Conservation (phyloP, 2,329 filamentous ascomycete species). For the Aspergillus udagawae region DNA sequence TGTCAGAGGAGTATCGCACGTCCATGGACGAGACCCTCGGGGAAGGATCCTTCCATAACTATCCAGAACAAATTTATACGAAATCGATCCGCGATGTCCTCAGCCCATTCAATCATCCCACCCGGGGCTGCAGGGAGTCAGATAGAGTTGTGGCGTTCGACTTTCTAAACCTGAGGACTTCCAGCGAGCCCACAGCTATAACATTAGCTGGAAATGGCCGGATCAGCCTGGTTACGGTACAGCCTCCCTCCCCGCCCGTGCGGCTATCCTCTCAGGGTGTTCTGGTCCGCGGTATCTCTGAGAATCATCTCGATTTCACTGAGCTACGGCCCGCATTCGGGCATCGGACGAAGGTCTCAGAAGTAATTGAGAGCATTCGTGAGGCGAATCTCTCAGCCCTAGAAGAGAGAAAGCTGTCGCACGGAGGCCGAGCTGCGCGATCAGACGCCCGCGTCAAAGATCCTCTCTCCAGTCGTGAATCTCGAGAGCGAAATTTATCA, state of each 20-base stretch:
- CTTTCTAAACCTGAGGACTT: conserved; percentile 49
- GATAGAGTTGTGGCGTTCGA: conserved; percentile 57
- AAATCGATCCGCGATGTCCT: conserved; percentile 44
- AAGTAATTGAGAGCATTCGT: conserved; percentile 27
- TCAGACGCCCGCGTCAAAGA: conserved; percentile 7
- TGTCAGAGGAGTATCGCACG: conserved; percentile 35
- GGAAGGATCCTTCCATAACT: conserved; percentile 36
- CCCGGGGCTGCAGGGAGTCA: conserved; percentile 42
- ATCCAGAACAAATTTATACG: conserved; percentile 44
- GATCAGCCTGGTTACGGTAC: conserved; percentile 48
- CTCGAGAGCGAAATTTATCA: conserved; percentile 32
- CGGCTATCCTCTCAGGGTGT: conserved; percentile 35
- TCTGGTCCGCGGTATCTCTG: conserved; percentile 28
- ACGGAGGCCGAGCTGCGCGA: neutral
- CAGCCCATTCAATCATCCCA: conserved; percentile 44
- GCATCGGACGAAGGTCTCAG: conserved; percentile 24
- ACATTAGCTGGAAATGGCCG: conserved; percentile 50
- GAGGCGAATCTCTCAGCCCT: conserved; percentile 19
- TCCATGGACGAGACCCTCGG: conserved; percentile 40
- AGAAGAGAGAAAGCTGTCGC: neutral
- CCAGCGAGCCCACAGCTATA: conserved; percentile 50
- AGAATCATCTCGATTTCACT: conserved; percentile 26
- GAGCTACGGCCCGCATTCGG: conserved; percentile 28
- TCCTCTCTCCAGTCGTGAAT: conserved; percentile 37
- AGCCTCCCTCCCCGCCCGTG: conserved; percentile 37